Conservation (phyloP, 768 basidiomycete species). For the Hemileccinum rubropunctum region DNA sequence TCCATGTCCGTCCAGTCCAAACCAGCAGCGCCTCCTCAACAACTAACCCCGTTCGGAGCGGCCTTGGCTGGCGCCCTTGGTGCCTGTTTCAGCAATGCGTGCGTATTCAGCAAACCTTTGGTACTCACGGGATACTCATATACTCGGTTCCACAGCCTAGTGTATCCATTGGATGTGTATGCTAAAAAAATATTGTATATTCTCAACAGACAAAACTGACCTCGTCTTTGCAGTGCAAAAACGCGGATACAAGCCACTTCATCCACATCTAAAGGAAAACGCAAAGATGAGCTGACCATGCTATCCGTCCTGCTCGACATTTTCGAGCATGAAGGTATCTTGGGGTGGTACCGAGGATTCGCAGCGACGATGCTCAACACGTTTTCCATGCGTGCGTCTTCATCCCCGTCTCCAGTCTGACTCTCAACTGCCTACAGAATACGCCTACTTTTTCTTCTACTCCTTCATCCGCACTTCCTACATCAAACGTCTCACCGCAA, state of each 20-base stretch:
- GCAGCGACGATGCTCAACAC: constrained; percentile 97
- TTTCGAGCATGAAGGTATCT: constrained; percentile 75
- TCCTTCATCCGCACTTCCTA: constrained; percentile 85
- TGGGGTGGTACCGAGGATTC: constrained; percentile 88
- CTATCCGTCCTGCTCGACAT: constrained; percentile 65
- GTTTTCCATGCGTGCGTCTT: constrained; percentile 82
- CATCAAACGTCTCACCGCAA: constrained; percentile 63
- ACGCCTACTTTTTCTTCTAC: constrained; percentile 99
- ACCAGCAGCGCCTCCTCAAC: constrained; percentile 56
- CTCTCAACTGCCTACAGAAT: constrained; percentile 55
- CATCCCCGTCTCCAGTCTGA: neutral
- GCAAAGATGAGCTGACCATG: constrained; percentile 53
- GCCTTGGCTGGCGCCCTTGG: constrained; percentile 93
- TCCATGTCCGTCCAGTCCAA: constrained; percentile 39
- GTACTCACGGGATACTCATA: constrained; percentile 5
- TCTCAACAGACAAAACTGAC: constrained; percentile 2
- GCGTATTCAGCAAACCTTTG: constrained; percentile 33
- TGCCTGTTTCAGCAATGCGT: constrained; percentile 93
- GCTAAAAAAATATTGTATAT: neutral
- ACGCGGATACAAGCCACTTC: constrained; percentile 89
- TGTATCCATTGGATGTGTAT: constrained; percentile 95
- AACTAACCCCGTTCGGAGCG: constrained; percentile 81
- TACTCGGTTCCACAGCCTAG: constrained; percentile 50
- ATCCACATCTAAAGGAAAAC: constrained; percentile 49
- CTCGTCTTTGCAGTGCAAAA: constrained; percentile 62